Conservation (phyloP, 2,329 filamentous ascomycete genomes). For the Plectosphaerella sp. region DNA sequence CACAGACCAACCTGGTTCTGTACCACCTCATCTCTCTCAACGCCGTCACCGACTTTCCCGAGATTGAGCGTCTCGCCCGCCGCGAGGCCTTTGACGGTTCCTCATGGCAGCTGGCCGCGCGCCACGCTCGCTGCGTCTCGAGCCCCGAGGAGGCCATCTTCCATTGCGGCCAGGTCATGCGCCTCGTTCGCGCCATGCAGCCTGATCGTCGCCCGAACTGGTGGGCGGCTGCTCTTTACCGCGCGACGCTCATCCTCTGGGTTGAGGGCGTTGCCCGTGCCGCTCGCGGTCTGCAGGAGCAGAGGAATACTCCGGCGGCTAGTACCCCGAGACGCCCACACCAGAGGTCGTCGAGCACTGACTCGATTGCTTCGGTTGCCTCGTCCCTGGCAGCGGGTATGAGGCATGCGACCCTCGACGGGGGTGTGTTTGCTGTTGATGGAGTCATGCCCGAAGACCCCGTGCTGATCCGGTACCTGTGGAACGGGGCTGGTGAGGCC, state of each 20-base stretch:
- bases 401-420: background rate
- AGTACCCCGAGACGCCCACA: background rate
- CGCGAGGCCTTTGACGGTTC: slow-evolving; percentile 53
- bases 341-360: background rate
- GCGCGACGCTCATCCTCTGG: slow-evolving; percentile 61
- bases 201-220: slow-evolving; percentile 58
- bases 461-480: slow-evolving; percentile 29
- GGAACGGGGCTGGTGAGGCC: slow-evolving; percentile 27
- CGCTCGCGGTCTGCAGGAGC: slow-evolving; percentile 23
- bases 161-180: slow-evolving; percentile 64
- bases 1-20: slow-evolving; percentile 61
- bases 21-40: slow-evolving; percentile 70
- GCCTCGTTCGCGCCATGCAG: slow-evolving; percentile 57
- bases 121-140: slow-evolving; percentile 60
- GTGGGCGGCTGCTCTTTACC: slow-evolving; percentile 69
- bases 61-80: slow-evolving; percentile 63
- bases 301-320: slow-evolving; percentile 2
- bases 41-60: slow-evolving; percentile 61
- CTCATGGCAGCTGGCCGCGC: slow-evolving; percentile 48
- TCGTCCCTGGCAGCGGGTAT: slow-evolving; percentile 1
- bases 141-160: slow-evolving; percentile 60
- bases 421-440: slow-evolving; percentile 29
- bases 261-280: slow-evolving; percentile 48
- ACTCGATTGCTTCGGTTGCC: background rate
- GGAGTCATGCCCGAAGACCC: slow-evolving; percentile 34